phyloP scores from a whole-genome alignment of 148 eudicot species.

The Hydrangea macrophylla region DNA sequence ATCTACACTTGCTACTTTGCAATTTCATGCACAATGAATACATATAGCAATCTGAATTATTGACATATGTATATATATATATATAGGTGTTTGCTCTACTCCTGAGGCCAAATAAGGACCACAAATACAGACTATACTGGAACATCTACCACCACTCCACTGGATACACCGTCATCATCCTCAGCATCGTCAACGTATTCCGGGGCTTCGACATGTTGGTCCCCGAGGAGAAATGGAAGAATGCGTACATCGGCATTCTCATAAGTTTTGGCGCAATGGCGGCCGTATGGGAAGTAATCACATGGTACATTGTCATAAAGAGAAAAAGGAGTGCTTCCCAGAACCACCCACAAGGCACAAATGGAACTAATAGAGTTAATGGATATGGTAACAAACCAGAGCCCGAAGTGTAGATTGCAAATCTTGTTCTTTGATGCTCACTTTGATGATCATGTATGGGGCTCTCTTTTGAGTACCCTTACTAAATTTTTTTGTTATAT shows the following conservation, averaged over 20 bases:
- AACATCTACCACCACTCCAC: slow-evolving; percentile 52
- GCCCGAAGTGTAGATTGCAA: not conserved
- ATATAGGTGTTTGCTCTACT: slow-evolving; percentile 40
- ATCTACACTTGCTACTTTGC: no score
- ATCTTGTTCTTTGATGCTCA: not conserved
- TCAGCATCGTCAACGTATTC: slow-evolving; percentile 48
- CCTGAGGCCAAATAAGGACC: slow-evolving; percentile 62
- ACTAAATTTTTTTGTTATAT: not conserved
- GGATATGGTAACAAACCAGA: slow-evolving; percentile 19
- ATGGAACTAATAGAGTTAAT: slow-evolving; percentile 19
- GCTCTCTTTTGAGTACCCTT: not conserved
- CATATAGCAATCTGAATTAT: no score
- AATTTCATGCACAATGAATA: no score
- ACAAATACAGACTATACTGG: slow-evolving; percentile 56
- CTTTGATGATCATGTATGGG: not conserved
- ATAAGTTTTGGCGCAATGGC: slow-evolving; percentile 34
- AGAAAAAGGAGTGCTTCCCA: slow-evolving; percentile 32
- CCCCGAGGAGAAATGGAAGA: slow-evolving; percentile 45
- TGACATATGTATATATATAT: no score
- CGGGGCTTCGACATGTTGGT: slow-evolving; percentile 50
- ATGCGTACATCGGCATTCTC: slow-evolving; percentile 37
- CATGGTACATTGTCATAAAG: slow-evolving; percentile 51
- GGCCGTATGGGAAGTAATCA: slow-evolving; percentile 36
- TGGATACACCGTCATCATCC: slow-evolving; percentile 44
- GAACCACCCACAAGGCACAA: slow-evolving; percentile 14